Evolutionary conservation across 1,139 yeast species (phyloP).

Genomic region (Ogataea hybrid): DNA sequence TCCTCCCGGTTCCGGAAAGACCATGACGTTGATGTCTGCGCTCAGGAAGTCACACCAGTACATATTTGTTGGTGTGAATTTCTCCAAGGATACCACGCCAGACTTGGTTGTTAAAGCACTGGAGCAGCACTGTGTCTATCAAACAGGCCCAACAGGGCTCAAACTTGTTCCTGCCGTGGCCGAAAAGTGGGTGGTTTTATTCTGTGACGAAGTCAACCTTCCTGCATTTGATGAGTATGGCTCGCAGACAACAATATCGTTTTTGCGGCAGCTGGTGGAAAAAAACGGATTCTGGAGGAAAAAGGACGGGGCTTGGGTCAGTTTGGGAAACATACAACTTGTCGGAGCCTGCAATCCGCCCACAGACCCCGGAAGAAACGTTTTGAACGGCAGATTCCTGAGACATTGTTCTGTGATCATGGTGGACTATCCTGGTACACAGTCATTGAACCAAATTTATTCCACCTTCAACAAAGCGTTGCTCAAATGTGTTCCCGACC

Average conservation of each 20-base stretch:
- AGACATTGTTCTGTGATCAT: constrained; percentile 66
- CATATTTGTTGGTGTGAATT: constrained; percentile 70
- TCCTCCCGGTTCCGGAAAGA: constrained; percentile 97
- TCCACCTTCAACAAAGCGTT: constrained; percentile 54
- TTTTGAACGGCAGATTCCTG: constrained; percentile 60
- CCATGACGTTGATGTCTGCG: constrained; percentile 81
- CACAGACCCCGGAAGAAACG: constrained; percentile 70
- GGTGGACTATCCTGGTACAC: constrained; percentile 78
- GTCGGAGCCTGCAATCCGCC: constrained; percentile 97
- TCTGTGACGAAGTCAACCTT: constrained; percentile 90
- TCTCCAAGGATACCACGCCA: constrained; percentile 80
- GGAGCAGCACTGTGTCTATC: constrained; percentile 71
- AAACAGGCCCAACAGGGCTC: constrained; percentile 49
- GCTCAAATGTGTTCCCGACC: constrained; percentile 60
- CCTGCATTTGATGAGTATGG: constrained; percentile 77
- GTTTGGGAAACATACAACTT: constrained; percentile 64
- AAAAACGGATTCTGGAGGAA: constrained; percentile 76
- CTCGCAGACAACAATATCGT: constrained; percentile 70
- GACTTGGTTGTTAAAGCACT: constrained; percentile 58
- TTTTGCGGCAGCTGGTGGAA: constrained; percentile 75
- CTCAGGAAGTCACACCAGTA: constrained; percentile 56
- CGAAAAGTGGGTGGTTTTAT: constrained; percentile 77
- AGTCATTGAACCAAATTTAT: constrained; percentile 69
- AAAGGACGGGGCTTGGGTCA: constrained; percentile 62
- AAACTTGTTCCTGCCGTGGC: constrained; percentile 56